These are phyloP conservation scores for Penicillium sp. DNA, from an alignment of 2,329 filamentous ascomycete species.

Conservation along the genomic window DNA sequence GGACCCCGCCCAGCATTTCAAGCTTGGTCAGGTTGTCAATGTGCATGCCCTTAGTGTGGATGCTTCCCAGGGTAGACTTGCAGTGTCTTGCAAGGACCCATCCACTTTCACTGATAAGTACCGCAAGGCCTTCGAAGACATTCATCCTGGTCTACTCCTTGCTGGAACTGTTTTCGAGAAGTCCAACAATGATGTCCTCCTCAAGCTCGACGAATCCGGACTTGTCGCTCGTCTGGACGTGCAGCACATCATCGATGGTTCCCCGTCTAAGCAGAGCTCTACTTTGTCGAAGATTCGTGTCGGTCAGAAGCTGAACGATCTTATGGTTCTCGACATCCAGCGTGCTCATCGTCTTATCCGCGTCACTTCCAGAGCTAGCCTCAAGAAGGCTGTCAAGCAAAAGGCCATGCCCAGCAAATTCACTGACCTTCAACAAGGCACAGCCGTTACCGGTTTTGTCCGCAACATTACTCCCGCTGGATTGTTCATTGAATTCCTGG, in stretches of 20 bases:
- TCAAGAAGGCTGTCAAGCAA: conserved; percentile 73
- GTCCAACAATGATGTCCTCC: conserved; percentile 70
- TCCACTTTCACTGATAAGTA: conserved; percentile 77
- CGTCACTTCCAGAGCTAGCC: conserved; percentile 78
- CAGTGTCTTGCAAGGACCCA: conserved; percentile 91
- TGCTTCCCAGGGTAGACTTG: conserved; percentile 67
- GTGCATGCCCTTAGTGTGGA: conserved; percentile 85
- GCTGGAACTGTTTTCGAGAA: conserved; percentile 80
- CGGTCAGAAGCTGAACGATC: conserved; percentile 75
- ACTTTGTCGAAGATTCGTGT: conserved; percentile 79
- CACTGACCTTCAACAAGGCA: conserved; percentile 69
- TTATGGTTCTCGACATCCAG: conserved; percentile 86
- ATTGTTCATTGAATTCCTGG: conserved; percentile 85
- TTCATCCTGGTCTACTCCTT: conserved; percentile 73
- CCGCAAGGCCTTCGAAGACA: conserved; percentile 67
- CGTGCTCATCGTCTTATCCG: conserved; percentile 72
- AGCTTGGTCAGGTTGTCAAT: conserved; percentile 83
- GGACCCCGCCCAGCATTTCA: conserved; percentile 86
- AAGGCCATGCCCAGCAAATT: conserved; percentile 71
- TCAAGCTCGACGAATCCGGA: conserved; percentile 72
- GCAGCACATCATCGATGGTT: conserved; percentile 82
- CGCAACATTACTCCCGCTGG: conserved; percentile 79
- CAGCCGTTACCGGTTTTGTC: conserved; percentile 74
- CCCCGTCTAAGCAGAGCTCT: conserved; percentile 72
- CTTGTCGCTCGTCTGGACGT: conserved; percentile 76